phyloP scores from a whole-genome alignment of 371 early-diverging fungal species.

The Syncephalis fuscata region DNA sequence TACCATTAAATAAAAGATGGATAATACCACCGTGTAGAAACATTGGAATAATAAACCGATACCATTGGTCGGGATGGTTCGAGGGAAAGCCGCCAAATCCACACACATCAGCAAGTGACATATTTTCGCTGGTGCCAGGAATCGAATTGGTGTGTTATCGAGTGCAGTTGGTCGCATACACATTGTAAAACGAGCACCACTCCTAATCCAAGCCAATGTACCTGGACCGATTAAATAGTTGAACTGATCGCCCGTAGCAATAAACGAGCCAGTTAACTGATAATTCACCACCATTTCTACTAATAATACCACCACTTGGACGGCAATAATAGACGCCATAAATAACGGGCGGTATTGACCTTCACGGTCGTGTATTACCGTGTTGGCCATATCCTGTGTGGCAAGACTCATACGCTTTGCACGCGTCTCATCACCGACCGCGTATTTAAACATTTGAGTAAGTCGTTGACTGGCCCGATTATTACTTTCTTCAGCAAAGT shows the following conservation, averaged over 20 bases:
- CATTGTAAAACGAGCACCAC: conserved; percentile 39
- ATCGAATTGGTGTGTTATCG: conserved; percentile 8
- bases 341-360: conserved; percentile 22
- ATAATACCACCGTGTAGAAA: conserved; percentile 75
- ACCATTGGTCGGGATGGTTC: conserved; percentile 46
- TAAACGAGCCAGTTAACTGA: conserved; percentile 27
- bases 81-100: conserved; percentile 26
- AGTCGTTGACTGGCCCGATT: no score
- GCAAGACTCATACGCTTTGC: no score
- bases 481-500: no score
- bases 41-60: conserved; percentile 66
- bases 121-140: conserved; percentile 11
- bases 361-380: neutral
- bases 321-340: conserved; percentile 26
- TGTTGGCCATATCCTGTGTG: no score
- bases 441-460: no score
- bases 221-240: conserved; percentile 48
- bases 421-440: no score
- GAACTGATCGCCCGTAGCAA: conserved; percentile 27
- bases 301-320: conserved; percentile 30
- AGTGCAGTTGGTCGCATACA: conserved; percentile 30
- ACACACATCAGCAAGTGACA: conserved; percentile 23
- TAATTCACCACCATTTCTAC: conserved; percentile 29
- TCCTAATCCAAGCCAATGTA: conserved; percentile 26
- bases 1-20: conserved; percentile 61